A percentile compares a stretch with the other conserved stretches of the same genome.
Evolutionary conservation across 305 asterid species (phyloP).

Genomic region (Ajuga reptans): DNA sequence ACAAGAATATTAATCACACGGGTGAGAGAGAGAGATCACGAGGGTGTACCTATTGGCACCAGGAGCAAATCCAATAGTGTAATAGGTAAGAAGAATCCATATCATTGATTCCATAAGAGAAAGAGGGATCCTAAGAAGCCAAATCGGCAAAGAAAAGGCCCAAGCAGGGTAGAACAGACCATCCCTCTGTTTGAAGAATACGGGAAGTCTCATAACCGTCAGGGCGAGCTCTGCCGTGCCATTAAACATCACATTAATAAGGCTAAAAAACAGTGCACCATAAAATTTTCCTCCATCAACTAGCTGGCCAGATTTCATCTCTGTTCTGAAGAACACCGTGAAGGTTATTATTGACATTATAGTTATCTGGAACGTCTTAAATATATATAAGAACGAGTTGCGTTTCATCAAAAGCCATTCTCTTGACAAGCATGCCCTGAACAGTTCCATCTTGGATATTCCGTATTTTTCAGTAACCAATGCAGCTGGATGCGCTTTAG

Average conservation of each 20-base stretch:
- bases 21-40: neutral
- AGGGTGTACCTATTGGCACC: slow-evolving; percentile 53
- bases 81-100: slow-evolving; percentile 79
- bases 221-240: slow-evolving; percentile 87
- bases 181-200: slow-evolving; percentile 80
- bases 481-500: slow-evolving; percentile 79
- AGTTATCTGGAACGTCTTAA: slow-evolving; percentile 79
- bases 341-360: slow-evolving; percentile 71
- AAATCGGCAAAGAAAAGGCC: slow-evolving; percentile 87
- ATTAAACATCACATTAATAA: slow-evolving; percentile 77
- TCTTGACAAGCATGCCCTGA: slow-evolving; percentile 71
- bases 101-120: slow-evolving; percentile 69
- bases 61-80: slow-evolving; percentile 91
- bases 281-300: slow-evolving; percentile 64
- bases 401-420: slow-evolving; percentile 87
- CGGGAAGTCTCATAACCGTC: slow-evolving; percentile 69
- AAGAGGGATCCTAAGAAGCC: slow-evolving; percentile 73
- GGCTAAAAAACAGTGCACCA: slow-evolving; percentile 78
- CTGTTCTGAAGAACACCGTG: slow-evolving; percentile 80
- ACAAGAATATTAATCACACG: too few species aligned
- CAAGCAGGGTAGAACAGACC: slow-evolving; percentile 81
- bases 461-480: slow-evolving; percentile 74
- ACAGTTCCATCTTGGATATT: slow-evolving; percentile 65
- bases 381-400: slow-evolving; percentile 66
- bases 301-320: slow-evolving; percentile 60